Percentiles rank a stretch among this genome's conserved stretches.
Conservation (phyloP, 805 yeast genomes). For the Ogataea pini region DNA sequence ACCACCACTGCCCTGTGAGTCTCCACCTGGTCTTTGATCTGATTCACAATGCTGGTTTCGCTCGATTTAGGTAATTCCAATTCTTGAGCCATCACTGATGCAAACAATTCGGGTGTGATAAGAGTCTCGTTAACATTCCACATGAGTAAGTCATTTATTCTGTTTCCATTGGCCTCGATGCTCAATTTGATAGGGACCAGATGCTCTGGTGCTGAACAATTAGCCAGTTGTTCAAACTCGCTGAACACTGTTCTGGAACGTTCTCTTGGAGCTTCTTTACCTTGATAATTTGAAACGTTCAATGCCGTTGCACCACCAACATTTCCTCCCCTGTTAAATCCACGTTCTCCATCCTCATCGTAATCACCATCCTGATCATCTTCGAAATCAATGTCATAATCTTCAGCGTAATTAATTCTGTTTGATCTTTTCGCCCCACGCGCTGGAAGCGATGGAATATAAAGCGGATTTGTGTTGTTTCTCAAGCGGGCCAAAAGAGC, state of each 20-base stretch:
- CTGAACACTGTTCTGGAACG: constrained; percentile 35
- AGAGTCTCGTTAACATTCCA: constrained; percentile 71
- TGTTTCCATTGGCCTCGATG: constrained; percentile 56
- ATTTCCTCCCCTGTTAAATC: constrained; percentile 36
- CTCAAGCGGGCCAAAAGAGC: constrained; percentile 72
- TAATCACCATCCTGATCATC: constrained; percentile 38
- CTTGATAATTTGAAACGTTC: constrained; percentile 35
- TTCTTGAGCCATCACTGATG: constrained; percentile 76
- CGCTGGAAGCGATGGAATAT: constrained; percentile 71
- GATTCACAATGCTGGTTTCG: constrained; percentile 62
- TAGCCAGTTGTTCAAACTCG: constrained; percentile 36
- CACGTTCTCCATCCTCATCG: constrained; percentile 52
- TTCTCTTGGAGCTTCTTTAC: constrained; percentile 43
- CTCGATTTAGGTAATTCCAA: constrained; percentile 72
- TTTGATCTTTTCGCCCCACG: constrained; percentile 69
- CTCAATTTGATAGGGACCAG: constrained; percentile 68
- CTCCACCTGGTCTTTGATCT: constrained; percentile 79
- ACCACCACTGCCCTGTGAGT: constrained; percentile 66
- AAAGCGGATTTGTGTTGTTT: constrained; percentile 70
- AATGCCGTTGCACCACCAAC: constrained; percentile 16
- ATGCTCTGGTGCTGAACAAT: constrained; percentile 41
- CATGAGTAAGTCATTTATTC: constrained; percentile 64
- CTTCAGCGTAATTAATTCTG: constrained; percentile 80
- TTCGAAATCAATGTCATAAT: constrained; percentile 56
- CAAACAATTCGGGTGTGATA: constrained; percentile 72